Conservation (phyloP, 257 asterid species). For the Solanum paucissectum region DNA sequence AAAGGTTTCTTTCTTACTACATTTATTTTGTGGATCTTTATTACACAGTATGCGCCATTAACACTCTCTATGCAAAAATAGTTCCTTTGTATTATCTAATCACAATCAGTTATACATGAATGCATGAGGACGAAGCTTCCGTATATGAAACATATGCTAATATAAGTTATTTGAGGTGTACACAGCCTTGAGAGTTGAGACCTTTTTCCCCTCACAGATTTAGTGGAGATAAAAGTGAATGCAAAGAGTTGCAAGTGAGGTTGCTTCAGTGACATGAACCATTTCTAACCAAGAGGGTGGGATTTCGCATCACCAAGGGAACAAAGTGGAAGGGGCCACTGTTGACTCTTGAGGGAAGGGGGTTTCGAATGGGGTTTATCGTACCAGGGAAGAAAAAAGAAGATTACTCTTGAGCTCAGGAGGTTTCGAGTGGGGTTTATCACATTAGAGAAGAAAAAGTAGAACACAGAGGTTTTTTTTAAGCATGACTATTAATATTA, state of each 20-base stretch:
- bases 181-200: background rate
- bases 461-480: background rate
- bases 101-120: background rate
- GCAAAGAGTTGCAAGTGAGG: background rate
- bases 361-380: background rate
- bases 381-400: too few relatives aligned
- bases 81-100: background rate
- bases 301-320: background rate
- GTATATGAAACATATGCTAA: background rate
- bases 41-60: background rate
- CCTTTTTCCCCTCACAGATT: background rate
- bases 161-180: background rate
- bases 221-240: background rate
- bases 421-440: background rate
- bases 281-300: background rate
- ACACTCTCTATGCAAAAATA: background rate
- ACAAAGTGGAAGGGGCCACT: background rate
- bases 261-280: background rate
- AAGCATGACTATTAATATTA: background rate
- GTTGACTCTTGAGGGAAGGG: background rate
- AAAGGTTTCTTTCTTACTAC: conserved; percentile 31
- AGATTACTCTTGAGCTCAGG: background rate
- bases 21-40: background rate
- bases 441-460: background rate
- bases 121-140: background rate